phyloP scores from a whole-genome alignment of 192 early-diverging fungal genomes.

The Fimicolochytrium jonesii region DNA sequence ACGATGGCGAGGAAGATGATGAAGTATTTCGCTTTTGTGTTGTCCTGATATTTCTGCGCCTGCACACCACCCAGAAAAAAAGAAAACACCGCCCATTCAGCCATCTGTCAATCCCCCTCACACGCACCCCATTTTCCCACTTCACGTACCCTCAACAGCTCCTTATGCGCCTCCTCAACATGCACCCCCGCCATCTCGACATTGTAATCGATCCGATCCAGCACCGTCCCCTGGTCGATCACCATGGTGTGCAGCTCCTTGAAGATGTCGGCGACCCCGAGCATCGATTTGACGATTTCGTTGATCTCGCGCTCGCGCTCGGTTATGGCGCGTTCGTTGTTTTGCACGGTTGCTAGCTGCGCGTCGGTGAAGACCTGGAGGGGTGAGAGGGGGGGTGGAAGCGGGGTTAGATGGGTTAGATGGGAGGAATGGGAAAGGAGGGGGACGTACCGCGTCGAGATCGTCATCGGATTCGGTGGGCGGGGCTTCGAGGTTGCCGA shows the following conservation, averaged over 20 bases:
- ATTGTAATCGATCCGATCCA: conserved; percentile 97
- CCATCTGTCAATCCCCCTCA: background rate
- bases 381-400: no score
- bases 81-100: background rate
- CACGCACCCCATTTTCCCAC: background rate
- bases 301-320: conserved; percentile 90
- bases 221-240: conserved; percentile 94
- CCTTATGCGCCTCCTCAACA: conserved; percentile 76
- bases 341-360: conserved; percentile 71
- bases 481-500: conserved; percentile 19
- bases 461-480: conserved; percentile 29
- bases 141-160: conserved; percentile 72
- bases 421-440: background rate
- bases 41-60: conserved; percentile 80
- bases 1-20: conserved; percentile 75
- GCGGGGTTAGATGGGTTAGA: no score
- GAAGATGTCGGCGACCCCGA: conserved; percentile 86
- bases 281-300: conserved; percentile 88
- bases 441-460: conserved; percentile 29
- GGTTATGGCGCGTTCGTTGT: conserved; percentile 70
- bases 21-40: conserved; percentile 73
- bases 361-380: conserved; percentile 78
- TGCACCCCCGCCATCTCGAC: conserved; percentile 79
- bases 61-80: conserved; percentile 12
- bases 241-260: conserved; percentile 91